phyloP scores from a whole-genome alignment of 495 filamentous ascomycete genomes.

The Aspergillus sclerotiicarbonarius region DNA sequence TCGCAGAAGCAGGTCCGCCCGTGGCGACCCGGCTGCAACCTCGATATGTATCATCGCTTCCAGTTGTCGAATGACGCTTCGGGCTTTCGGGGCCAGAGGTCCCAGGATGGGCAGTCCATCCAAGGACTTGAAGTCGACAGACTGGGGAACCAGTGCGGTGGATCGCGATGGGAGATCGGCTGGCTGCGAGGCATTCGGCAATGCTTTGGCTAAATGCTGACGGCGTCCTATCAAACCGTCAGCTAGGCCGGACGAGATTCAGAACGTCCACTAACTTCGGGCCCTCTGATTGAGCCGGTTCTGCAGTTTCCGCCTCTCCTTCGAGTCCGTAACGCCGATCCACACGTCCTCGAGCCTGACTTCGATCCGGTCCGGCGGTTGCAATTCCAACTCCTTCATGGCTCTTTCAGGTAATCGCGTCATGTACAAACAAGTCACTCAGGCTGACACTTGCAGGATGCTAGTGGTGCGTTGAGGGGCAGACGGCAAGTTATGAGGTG shows the following conservation, averaged over 20 bases:
- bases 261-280: background rate
- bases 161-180: background rate
- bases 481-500: too few relatives aligned
- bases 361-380: background rate
- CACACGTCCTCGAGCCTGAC: conserved; percentile 6
- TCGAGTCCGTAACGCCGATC: conserved; percentile 6
- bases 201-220: background rate
- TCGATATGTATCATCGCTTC: background rate
- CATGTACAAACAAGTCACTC: too few relatives aligned
- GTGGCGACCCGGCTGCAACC: background rate
- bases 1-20: conserved; percentile 1
- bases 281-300: conserved; percentile 12
- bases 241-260: background rate
- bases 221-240: background rate
- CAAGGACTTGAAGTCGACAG: background rate
- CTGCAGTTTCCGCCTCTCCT: conserved; percentile 7
- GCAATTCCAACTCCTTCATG: background rate
- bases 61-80: background rate
- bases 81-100: background rate
- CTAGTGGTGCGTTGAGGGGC: too few relatives aligned
- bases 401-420: too few relatives aligned
- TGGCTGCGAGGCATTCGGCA: background rate
- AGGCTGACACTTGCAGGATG: background rate
- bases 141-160: background rate
- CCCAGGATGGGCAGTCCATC: background rate